Conservation (phyloP, 345 rosid genomes). For the Mercurialis annua region DNA sequence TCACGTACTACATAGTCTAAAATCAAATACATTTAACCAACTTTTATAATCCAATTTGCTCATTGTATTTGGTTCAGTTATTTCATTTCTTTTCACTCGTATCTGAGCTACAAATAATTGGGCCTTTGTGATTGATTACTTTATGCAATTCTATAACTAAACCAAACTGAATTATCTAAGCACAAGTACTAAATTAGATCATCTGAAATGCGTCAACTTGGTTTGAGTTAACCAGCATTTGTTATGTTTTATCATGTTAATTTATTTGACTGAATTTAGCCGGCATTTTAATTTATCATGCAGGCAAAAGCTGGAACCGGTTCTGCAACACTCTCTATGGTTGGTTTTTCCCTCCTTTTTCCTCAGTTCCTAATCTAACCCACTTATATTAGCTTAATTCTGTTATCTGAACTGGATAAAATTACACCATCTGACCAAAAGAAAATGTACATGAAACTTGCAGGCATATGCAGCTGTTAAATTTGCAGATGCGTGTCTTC, state of each 20-base stretch:
- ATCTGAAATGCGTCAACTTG: background rate
- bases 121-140: background rate
- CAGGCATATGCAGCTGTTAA: constrained; percentile 99
- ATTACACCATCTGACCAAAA: background rate
- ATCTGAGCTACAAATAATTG: background rate
- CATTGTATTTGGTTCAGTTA: background rate
- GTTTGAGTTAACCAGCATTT: background rate
- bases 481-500: constrained; percentile 91
- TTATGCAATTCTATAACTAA: background rate
- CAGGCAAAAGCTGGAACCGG: constrained; percentile 99
- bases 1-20: too few species aligned
- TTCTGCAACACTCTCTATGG: constrained; percentile 97
- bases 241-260: background rate
- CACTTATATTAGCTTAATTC: background rate
- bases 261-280: background rate
- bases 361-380: background rate
- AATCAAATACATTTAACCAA: background rate
- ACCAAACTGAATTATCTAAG: background rate
- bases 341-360: constrained; percentile 22
- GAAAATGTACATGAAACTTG: constrained; percentile 11
- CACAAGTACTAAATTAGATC: too few species aligned
- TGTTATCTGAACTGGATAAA: background rate
- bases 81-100: background rate
- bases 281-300: constrained; percentile 16
- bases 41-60: background rate